These are phyloP conservation scores for Garcia nutans DNA, from an alignment of 345 rosid species.

Conservation along the genomic window DNA sequence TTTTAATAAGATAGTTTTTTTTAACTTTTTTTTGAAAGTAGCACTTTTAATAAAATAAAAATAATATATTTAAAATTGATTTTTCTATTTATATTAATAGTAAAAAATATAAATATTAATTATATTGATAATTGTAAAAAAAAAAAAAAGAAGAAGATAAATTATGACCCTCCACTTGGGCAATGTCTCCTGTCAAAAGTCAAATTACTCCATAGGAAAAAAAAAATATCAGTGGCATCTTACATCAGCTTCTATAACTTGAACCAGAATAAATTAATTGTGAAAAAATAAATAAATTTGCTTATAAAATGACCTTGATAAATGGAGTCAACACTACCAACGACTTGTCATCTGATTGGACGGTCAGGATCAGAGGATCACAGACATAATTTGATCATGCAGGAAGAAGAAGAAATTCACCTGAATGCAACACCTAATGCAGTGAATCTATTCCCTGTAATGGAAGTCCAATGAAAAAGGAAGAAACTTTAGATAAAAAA, in stretches of 20 bases:
- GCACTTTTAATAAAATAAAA: too few relatives aligned
- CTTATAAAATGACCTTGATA: too few relatives aligned
- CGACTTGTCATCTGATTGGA: background rate
- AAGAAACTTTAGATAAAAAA: constrained; percentile 6
- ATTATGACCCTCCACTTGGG: background rate
- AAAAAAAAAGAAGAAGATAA: background rate
- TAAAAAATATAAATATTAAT: background rate
- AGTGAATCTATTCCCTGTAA: constrained; percentile 12
- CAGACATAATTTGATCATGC: constrained; percentile 7
- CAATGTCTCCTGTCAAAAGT: background rate
- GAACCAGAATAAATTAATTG: background rate
- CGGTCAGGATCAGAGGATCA: background rate
- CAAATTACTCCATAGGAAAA: background rate
- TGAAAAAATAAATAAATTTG: background rate
- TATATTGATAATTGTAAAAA: background rate
- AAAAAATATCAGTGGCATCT: constrained; percentile 19
- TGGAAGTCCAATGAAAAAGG: constrained; percentile 2
- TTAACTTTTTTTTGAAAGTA: too few relatives aligned
- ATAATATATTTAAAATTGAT: too few relatives aligned
- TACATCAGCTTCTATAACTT: constrained; percentile 27
- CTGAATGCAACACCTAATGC: constrained; percentile 20
- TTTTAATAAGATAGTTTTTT: too few relatives aligned
- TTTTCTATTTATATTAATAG: too few relatives aligned
- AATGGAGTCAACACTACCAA: background rate
- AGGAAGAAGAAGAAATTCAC: constrained; percentile 9